These are phyloP conservation scores for Flaveria floridana DNA, from an alignment of 140 eudicot genomes.

Conservation along the genomic window DNA sequence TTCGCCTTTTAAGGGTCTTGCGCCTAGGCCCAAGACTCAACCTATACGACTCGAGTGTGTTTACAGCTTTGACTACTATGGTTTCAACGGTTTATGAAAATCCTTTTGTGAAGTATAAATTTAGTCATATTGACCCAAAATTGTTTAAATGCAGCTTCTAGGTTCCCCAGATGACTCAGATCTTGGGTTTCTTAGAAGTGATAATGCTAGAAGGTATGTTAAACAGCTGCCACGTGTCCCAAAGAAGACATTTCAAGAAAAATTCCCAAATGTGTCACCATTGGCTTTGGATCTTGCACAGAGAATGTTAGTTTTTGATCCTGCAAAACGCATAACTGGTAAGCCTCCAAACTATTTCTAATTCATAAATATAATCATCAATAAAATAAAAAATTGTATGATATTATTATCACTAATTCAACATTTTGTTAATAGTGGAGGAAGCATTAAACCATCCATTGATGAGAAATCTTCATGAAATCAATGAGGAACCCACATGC, in stretches of 20 bases:
- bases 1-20: too few species aligned
- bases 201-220: slow-evolving; percentile 71
- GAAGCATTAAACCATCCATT: slow-evolving; percentile 93
- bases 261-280: slow-evolving; percentile 74
- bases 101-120: background rate
- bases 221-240: slow-evolving; percentile 80
- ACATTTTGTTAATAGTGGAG: slow-evolving; percentile 49
- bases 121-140: background rate
- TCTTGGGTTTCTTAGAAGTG: slow-evolving; percentile 82
- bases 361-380: background rate
- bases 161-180: slow-evolving; percentile 95
- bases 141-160: slow-evolving; percentile 48
- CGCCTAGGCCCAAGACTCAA: too few species aligned
- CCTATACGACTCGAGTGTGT: too few species aligned
- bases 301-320: slow-evolving; percentile 85
- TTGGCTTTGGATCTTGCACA: slow-evolving; percentile 83
- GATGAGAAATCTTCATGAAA: slow-evolving; percentile 77
- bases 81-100: background rate
- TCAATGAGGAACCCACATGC: slow-evolving; percentile 91
- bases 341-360: slow-evolving; percentile 12
- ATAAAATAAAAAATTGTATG: background rate
- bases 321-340: slow-evolving; percentile 91
- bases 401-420: background rate
- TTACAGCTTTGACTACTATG: too few species aligned
- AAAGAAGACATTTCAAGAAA: slow-evolving; percentile 53